Evolutionary conservation across 2,329 filamentous ascomycete genomes (phyloP), one percentile per base, ranked within the genome.

Genomic region (Zarea fungicola): DNA sequence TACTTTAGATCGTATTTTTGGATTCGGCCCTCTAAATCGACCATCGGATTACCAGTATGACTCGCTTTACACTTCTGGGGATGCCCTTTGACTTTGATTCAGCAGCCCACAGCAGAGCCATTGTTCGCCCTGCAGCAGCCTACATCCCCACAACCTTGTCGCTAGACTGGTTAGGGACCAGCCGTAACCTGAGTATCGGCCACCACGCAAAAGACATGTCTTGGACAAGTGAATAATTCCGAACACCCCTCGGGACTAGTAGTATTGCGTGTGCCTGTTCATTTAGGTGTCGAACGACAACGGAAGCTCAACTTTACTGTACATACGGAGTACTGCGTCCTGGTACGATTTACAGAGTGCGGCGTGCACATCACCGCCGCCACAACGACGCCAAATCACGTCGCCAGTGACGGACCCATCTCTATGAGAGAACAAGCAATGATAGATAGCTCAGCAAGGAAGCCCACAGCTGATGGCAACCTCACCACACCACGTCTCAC

Each of bases 71-170:
- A 18, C 28, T 23, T 26, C 34, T 39, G 22, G 18, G 34, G 4
- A 31, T 32, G 18, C 10, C 7, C 19, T 41, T 34, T 47, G 44
- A 37, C 26, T 32, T 40, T 40, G 26, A 47, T 47, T 25, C 37
- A 36, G 29, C 29, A 28, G 22, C 16, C 5, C 23, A 25, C 13
- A 11, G 37, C 37, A 40, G 18, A 48, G 45, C 45, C 45, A 48
- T 35, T 48, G 37, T 48, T 48, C 46, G 31, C 46, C 46, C 46
- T 48, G 46, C 46, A 48, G 46, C 46, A 48, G 37, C 31, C 29
- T 22, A 18, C 16, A 31, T 37, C 46, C 28, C 46, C 46, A 48
- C 46, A 29, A 36, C 43, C 34, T 39, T 5, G 25, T 13, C 16
- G 29, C 36, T 48, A 41, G 22, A 37, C 29, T 22, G 19, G 45